Percentiles rank a stretch among this genome's conserved stretches.
Conservation (phyloP, 2,329 filamentous ascomycete genomes). For the Metarhizium brunneum region DNA sequence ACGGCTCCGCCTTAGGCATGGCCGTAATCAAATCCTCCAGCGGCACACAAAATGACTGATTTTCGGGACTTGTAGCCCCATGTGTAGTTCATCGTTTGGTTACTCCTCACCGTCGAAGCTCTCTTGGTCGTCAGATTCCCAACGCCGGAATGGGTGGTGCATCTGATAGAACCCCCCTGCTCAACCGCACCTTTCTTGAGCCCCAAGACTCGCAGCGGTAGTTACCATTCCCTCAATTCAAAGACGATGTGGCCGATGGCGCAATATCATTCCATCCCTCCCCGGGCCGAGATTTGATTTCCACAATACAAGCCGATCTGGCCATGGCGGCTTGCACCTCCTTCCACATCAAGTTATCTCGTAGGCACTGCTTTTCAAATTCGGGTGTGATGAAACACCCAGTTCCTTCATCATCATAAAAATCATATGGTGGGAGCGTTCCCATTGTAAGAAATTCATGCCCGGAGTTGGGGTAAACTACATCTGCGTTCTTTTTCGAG, state of each 20-base stretch:
- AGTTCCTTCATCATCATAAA: not conserved
- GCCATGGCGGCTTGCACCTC: conserved; percentile 12
- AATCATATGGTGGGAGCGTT: not conserved
- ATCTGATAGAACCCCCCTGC: no score
- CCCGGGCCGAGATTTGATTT: conserved; percentile 11
- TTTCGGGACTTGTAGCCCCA: no score
- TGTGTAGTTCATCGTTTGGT: no score
- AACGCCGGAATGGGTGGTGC: no score
- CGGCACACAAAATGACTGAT: no score
- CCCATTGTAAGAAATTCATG: not conserved
- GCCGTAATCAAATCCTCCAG: no score
- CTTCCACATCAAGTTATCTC: conserved; percentile 9
- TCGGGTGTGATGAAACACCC: not conserved
- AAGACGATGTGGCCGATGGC: not conserved
- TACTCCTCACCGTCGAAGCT: no score
- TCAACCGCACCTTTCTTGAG: not conserved
- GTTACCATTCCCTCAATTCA: not conserved
- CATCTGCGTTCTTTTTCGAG: conserved; percentile 3
- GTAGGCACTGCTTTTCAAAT: conserved; percentile 2
- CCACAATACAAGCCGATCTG: conserved; percentile 11
- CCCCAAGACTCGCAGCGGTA: not conserved
- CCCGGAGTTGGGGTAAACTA: not conserved
- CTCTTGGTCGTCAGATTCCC: no score
- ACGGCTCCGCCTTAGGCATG: no score
- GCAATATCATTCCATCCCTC: conserved; percentile 8